Conservation (phyloP, 2,329 filamentous ascomycete genomes). For the Sporothrix schenckii region DNA sequence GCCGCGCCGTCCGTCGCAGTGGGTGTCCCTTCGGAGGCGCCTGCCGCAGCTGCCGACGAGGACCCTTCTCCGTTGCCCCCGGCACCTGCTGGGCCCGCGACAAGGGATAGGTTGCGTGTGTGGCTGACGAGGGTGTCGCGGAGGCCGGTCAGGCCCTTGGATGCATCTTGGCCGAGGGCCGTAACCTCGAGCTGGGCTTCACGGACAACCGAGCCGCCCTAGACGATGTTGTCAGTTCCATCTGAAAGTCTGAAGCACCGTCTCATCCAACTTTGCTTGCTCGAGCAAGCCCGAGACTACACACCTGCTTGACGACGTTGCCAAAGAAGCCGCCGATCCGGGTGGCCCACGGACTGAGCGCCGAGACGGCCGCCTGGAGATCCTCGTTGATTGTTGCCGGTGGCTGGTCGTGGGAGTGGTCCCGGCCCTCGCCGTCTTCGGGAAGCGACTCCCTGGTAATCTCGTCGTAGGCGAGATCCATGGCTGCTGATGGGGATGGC, state of each 20-base stretch:
- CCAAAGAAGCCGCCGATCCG: constrained; percentile 86
- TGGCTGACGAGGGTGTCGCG: constrained; percentile 68
- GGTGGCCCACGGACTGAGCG: constrained; percentile 91
- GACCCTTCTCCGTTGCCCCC: constrained; percentile 40
- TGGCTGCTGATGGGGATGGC: constrained; percentile 44
- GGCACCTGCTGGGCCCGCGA: constrained; percentile 43
- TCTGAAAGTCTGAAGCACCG: background rate
- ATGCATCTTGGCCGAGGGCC: constrained; percentile 77
- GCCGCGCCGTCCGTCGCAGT: constrained; percentile 44
- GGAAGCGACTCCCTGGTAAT: constrained; percentile 81
- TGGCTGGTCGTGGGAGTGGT: constrained; percentile 44
- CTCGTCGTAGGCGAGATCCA: constrained; percentile 98
- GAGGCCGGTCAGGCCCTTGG: constrained; percentile 75
- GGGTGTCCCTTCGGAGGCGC: constrained; percentile 47
- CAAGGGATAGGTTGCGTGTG: constrained; percentile 73
- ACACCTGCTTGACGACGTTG: constrained; percentile 87
- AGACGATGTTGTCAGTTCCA: constrained; percentile 21
- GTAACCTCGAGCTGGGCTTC: constrained; percentile 84
- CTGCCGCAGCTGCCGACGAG: constrained; percentile 18
- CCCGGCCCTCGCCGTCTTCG: constrained; percentile 56
- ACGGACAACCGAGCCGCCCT: constrained; percentile 82
- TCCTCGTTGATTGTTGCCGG: constrained; percentile 74
- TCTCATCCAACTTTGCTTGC: too few species aligned
- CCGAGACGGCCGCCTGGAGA: constrained; percentile 92
- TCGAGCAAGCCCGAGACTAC: constrained; percentile 13